Evolutionary conservation across 1,284 basidiomycete genomes (phyloP), one percentile per base, ranked within the genome.

Genomic region (Clitocybe nebularis): DNA sequence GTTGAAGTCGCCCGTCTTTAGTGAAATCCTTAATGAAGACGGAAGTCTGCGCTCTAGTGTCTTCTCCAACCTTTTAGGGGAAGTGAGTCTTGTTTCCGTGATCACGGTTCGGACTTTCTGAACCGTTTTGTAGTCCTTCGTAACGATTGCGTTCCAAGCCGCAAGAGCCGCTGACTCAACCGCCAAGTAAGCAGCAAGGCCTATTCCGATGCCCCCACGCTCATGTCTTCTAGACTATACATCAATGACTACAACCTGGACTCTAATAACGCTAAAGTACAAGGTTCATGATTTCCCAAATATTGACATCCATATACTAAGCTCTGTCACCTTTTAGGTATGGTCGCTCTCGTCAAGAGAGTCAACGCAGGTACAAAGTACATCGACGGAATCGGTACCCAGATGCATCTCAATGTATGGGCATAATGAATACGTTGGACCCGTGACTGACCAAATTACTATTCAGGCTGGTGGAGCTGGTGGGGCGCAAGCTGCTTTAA

Each of bases 11-110:
- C 34, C 20, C 24, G 17, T 39, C 28, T 34, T 5, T 45, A 67
- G 65, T 46, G 67, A 69, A 50, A 62, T 64, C 40, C 58, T 70
- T 40, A 69, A 68, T 53, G 67, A 69, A 42, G 59, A 70, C 45
- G 69, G 68, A 24, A 55, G 55, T 36, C 52, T 68, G 33, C 62
- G 65, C 16, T 55, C 53, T 11, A 66, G 62, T 36, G 66, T 69
- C 29, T 71, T 69, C 59, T 65, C 58, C 16, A 61, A 63, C 37
- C 57, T 68, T 25, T 52, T 68, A 9, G 64, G 65, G 37, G 62
- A 66, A 51, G 60, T 62, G 42, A 17, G 41, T 34, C 14, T 20
- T 19, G 13, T 34, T 19, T n/a, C 20, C 21, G 5, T 3, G 21
- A 38, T 9, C 14, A 22, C 23, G 5, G 6, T 32, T 32, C 11